phyloP scores from a whole-genome alignment of 441 rosid species.

The Iberis amara region DNA sequence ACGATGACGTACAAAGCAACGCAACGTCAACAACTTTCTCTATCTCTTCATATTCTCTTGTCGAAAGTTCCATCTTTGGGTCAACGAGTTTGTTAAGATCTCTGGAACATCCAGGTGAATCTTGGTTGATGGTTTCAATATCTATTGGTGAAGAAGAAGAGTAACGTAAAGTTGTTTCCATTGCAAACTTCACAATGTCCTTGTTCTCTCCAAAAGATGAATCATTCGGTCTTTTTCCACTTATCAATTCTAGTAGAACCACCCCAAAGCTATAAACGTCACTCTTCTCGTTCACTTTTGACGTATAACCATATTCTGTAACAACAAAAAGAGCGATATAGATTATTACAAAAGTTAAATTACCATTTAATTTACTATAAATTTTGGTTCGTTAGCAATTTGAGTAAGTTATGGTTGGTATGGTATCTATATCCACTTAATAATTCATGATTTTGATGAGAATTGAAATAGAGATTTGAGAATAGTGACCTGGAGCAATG shows the following conservation, averaged over 20 bases:
- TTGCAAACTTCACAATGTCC: constrained; percentile 48
- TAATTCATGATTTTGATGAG: too few relatives aligned
- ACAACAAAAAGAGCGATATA: background rate
- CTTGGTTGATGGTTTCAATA: constrained; percentile 4
- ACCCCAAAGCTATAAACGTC: constrained; percentile 69
- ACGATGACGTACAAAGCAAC: constrained; percentile 46
- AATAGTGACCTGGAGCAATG: constrained; percentile 66
- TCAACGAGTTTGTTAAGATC: constrained; percentile 36
- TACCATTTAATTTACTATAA: too few relatives aligned
- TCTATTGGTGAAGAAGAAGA: constrained; percentile 20
- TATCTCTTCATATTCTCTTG: constrained; percentile 39
- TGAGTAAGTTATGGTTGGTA: too few relatives aligned
- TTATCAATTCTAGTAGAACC: constrained; percentile 50
- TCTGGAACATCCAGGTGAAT: background rate
- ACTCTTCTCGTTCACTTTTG: constrained; percentile 59
- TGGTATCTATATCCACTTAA: too few relatives aligned
- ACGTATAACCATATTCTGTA: constrained; percentile 57
- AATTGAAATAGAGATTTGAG: background rate
- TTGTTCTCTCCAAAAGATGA: constrained; percentile 46
- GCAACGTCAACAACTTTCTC: constrained; percentile 54
- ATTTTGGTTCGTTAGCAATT: too few relatives aligned
- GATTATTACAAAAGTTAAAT: too few relatives aligned
- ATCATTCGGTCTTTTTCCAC: constrained; percentile 58
- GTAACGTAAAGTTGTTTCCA: constrained; percentile 31
- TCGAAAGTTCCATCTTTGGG: constrained; percentile 38